These are phyloP conservation scores for Mycena citricolor DNA, from an alignment of 1,284 basidiomycete genomes.

Conservation along the genomic window DNA sequence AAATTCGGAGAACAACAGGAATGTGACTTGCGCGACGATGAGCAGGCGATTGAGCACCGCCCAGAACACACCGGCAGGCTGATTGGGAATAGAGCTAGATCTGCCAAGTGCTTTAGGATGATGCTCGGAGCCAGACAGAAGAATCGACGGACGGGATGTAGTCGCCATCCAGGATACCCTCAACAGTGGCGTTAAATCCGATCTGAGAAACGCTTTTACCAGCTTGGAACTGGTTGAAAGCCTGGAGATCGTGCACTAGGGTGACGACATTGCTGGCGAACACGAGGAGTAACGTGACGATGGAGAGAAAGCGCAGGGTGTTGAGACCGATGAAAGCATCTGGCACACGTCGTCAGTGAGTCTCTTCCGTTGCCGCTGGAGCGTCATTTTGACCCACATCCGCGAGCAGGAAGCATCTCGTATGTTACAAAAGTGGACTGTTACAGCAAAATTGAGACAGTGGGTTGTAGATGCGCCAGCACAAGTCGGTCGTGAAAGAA, in stretches of 20 bases:
- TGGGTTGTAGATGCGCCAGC: slow-evolving; percentile 19
- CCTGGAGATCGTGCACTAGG: slow-evolving; percentile 78
- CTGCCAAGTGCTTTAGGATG: slow-evolving; percentile 35
- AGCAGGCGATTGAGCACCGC: slow-evolving; percentile 79
- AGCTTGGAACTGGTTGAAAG: slow-evolving; percentile 64
- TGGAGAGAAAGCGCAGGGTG: slow-evolving; percentile 69
- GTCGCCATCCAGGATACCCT: slow-evolving; percentile 52
- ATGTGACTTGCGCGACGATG: slow-evolving; percentile 74
- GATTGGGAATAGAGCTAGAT: slow-evolving; percentile 79
- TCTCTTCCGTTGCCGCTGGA: not conserved
- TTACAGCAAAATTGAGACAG: slow-evolving; percentile 13
- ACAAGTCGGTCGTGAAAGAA: slow-evolving; percentile 20
- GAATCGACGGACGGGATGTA: slow-evolving; percentile 66
- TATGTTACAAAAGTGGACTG: not conserved
- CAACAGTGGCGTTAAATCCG: slow-evolving; percentile 29
- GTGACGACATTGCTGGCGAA: slow-evolving; percentile 78
- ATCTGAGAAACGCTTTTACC: slow-evolving; percentile 34
- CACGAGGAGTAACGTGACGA: slow-evolving; percentile 73
- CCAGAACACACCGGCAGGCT: slow-evolving; percentile 83
- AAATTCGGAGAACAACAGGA: slow-evolving; percentile 62
- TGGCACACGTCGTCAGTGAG: slow-evolving; percentile 30
- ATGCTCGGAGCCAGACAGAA: slow-evolving; percentile 3
- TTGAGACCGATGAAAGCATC: slow-evolving; percentile 80
- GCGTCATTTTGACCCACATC: slow-evolving; percentile 48
- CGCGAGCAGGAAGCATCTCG: slow-evolving; percentile 46